phyloP scores from a whole-genome alignment of 805 yeast genomes.

The Barnettozyma botsteinii region DNA sequence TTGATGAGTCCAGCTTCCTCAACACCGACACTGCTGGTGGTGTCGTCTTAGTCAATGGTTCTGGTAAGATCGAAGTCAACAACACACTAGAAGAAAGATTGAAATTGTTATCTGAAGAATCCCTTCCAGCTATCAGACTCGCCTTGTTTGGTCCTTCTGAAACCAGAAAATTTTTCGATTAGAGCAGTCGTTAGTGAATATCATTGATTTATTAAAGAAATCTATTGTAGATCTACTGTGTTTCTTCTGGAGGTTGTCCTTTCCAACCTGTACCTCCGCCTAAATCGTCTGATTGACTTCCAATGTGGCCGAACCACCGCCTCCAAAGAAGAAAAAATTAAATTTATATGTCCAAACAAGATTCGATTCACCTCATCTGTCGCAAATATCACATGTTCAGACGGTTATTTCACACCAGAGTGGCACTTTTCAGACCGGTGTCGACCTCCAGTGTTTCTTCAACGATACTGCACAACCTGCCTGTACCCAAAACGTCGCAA shows the following conservation, averaged over 20 bases:
- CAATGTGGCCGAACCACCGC: no score
- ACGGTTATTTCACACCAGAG: neutral
- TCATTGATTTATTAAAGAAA: no score
- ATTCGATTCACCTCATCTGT: no score
- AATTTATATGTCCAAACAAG: neutral
- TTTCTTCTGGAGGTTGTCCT: no score
- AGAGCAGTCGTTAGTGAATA: slow-evolving; percentile 18
- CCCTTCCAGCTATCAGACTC: slow-evolving; percentile 88
- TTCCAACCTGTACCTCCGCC: no score
- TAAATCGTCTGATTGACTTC: no score
- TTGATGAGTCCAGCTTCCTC: slow-evolving; percentile 55
- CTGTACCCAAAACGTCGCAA: slow-evolving; percentile 9
- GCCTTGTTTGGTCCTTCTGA: slow-evolving; percentile 83
- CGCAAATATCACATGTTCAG: neutral
- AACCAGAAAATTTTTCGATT: slow-evolving; percentile 88
- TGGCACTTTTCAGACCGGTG: neutral
- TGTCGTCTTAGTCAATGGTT: slow-evolving; percentile 58
- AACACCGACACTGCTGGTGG: slow-evolving; percentile 78
- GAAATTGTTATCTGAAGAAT: slow-evolving; percentile 69
- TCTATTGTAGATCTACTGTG: neutral
- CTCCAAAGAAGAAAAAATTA: neutral
- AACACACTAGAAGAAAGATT: slow-evolving; percentile 95
- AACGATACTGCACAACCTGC: neutral
- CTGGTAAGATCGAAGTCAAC: slow-evolving; percentile 82
- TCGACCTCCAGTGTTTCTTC: neutral